Percentiles rank a stretch among this genome's conserved stretches.
phyloP scores from a whole-genome alignment of 2,329 filamentous ascomycete genomes.

The Zelopaecilomyces penicillatus region DNA sequence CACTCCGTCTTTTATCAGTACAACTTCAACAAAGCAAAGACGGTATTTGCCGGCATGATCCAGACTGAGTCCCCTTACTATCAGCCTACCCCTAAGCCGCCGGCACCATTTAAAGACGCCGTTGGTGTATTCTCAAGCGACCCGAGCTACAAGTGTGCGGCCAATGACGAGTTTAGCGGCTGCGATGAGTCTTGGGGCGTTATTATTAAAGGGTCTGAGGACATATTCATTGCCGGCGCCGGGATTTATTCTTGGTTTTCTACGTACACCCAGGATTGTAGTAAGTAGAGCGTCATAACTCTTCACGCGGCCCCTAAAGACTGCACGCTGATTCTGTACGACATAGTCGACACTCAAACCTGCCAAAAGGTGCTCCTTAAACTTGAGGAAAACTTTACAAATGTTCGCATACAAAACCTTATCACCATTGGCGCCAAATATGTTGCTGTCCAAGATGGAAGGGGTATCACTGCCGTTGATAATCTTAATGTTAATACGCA shows the following conservation, averaged over 20 bases:
- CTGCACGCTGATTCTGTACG: neutral
- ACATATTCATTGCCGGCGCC: conserved; percentile 16
- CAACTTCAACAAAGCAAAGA: conserved; percentile 23
- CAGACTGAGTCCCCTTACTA: conserved; percentile 40
- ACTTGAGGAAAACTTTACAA: conserved; percentile 11
- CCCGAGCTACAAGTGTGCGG: conserved; percentile 10
- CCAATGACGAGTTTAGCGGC: conserved; percentile 5
- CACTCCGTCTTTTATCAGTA: conserved; percentile 44
- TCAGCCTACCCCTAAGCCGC: conserved; percentile 23
- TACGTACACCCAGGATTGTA: conserved; percentile 4
- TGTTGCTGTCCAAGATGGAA: conserved; percentile 15
- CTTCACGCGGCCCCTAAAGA: neutral
- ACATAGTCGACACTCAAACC: conserved; percentile 1
- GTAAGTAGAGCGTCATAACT: neutral
- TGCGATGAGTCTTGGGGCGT: conserved; percentile 18
- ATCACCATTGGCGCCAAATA: conserved; percentile 22
- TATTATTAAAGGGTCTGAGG: conserved; percentile 5
- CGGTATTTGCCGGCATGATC: conserved; percentile 32
- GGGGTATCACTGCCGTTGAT: conserved; percentile 15
- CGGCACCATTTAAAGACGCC: conserved; percentile 23
- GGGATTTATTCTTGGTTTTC: conserved; percentile 20
- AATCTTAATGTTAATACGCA: conserved; percentile 18
- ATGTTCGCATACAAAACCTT: conserved; percentile 16
- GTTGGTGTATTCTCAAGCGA: conserved; percentile 9
- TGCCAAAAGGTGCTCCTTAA: conserved; percentile 16